phyloP scores from a whole-genome alignment of 2,329 filamentous ascomycete species.

The Penicillium sp. region DNA sequence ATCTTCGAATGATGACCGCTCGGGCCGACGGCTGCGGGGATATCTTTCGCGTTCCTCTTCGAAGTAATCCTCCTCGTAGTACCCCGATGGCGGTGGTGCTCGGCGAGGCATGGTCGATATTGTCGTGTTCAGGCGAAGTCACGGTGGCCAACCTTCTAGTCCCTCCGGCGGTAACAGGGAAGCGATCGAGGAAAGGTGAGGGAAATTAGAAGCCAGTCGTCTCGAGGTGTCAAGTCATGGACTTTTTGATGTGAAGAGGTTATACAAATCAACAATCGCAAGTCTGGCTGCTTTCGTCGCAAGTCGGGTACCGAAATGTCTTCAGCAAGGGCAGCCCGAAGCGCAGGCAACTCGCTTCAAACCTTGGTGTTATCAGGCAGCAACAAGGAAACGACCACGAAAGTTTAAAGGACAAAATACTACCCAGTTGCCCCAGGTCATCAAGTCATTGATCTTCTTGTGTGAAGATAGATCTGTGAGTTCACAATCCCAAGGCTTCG shows the following conservation, averaged over 20 bases:
- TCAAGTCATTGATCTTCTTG: neutral
- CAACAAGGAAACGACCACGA: neutral
- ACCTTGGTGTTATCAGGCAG: neutral
- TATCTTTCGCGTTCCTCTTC: conserved; percentile 28
- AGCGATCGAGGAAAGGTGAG: neutral
- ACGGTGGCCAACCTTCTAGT: neutral
- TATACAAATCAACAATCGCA: neutral
- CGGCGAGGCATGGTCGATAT: conserved; percentile 32
- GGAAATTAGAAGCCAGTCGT: neutral
- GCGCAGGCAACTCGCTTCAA: neutral
- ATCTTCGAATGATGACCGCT: conserved; percentile 28
- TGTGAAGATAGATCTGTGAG: neutral
- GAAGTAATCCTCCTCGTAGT: conserved; percentile 33
- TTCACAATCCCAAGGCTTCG: neutral
- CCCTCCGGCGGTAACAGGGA: neutral
- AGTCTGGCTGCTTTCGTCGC: neutral
- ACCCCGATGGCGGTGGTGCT: conserved; percentile 21
- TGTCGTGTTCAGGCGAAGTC: neutral
- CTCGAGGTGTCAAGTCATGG: neutral
- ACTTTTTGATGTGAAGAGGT: too few relatives aligned
- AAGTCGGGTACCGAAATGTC: too few relatives aligned
- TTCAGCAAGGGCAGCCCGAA: too few relatives aligned
- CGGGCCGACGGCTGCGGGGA: conserved; percentile 25
- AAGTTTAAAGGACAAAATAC: neutral
- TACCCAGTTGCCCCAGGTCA: neutral